phyloP scores from a whole-genome alignment of 306 rosid genomes.

The Canavalia gladiata region DNA sequence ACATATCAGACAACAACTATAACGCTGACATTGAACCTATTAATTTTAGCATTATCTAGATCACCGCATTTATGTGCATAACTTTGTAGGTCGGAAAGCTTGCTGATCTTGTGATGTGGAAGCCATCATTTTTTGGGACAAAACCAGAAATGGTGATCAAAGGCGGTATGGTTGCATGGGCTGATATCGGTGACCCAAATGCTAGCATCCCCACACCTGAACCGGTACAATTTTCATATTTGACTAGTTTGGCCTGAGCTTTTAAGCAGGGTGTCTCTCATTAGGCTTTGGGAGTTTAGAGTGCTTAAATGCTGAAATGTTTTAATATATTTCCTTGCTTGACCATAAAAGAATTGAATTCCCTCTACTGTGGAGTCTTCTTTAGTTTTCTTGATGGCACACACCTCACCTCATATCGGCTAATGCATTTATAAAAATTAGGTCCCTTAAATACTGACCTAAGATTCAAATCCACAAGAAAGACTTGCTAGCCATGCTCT shows the following conservation, averaged over 20 bases:
- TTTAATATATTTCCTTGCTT: neutral
- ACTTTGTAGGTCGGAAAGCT: constrained; percentile 68
- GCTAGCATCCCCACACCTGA: constrained; percentile 95
- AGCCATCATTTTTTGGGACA: constrained; percentile 83
- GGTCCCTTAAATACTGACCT: neutral
- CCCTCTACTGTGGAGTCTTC: neutral
- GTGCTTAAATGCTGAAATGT: neutral
- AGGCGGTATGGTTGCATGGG: constrained; percentile 86
- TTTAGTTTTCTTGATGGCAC: neutral
- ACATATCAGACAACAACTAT: neutral
- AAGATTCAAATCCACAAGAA: neutral
- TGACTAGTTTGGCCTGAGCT: neutral
- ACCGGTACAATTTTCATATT: constrained; percentile 61
- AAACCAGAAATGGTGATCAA: constrained; percentile 85
- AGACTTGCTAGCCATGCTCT: no score
- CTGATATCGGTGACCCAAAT: constrained; percentile 90
- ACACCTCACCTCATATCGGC: neutral
- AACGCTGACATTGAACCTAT: neutral
- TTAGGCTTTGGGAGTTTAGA: neutral
- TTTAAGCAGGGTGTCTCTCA: neutral
- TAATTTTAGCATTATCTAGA: neutral
- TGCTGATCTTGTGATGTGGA: constrained; percentile 88
- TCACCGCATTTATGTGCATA: constrained; percentile 22
- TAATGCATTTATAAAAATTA: neutral
- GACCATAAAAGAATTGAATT: neutral